These are phyloP conservation scores for Nicotiana obtusifolia DNA, from an alignment of 257 asterid species.

Conservation along the genomic window DNA sequence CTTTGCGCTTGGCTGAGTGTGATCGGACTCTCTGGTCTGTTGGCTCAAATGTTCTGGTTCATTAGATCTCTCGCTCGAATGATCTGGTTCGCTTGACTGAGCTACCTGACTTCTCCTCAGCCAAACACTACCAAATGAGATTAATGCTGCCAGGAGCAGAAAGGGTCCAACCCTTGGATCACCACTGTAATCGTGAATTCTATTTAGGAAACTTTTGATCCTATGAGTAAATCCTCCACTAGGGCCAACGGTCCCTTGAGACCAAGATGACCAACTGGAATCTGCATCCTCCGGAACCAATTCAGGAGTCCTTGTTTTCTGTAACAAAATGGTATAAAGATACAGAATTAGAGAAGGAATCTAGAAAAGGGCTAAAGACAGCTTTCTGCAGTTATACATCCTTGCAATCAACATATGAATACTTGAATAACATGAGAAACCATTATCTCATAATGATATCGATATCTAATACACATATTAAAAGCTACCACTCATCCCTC, in stretches of 20 bases:
- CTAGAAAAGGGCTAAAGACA: neutral
- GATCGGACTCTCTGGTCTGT: conserved; percentile 25
- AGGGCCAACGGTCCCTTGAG: conserved; percentile 41
- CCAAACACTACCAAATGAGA: conserved; percentile 68
- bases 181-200: conserved; percentile 36
- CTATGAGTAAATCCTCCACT: conserved; percentile 40
- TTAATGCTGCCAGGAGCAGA: conserved; percentile 67
- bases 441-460: neutral
- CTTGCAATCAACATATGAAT: conserved; percentile 4
- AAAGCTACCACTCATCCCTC: neutral
- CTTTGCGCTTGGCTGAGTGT: conserved; percentile 32
- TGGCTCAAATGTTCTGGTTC: neutral
- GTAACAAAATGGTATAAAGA: conserved; percentile 20
- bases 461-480: neutral
- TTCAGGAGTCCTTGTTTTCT: conserved; percentile 83
- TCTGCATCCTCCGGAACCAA: conserved; percentile 75
- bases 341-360: neutral
- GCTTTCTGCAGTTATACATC: neutral
- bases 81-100: conserved; percentile 25
- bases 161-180: conserved; percentile 93
- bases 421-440: conserved; percentile 4
- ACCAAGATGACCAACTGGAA: conserved; percentile 53
- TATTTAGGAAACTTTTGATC: conserved; percentile 28
- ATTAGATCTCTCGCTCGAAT: conserved; percentile 29
- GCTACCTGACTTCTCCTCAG: conserved; percentile 50